Evolutionary conservation across 805 yeast species (phyloP).

Genomic region (Lachancea meyersii): DNA sequence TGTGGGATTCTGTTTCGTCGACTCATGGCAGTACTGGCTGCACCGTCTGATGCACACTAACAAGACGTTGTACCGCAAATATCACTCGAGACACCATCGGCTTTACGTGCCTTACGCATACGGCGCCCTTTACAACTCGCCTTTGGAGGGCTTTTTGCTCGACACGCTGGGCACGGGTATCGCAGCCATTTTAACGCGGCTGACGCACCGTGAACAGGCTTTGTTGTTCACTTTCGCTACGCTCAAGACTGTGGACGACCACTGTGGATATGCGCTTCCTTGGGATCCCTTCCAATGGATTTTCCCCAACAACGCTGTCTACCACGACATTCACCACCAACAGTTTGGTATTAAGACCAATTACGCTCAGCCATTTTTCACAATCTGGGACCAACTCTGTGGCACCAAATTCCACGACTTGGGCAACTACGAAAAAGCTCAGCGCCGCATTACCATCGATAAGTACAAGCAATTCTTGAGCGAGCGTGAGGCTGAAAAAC

Average conservation of each 20-base stretch:
- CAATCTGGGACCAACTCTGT: constrained; percentile 77
- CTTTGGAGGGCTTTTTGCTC: constrained; percentile 85
- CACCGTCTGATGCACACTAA: constrained; percentile 87
- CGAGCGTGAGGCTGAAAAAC: constrained; percentile 34
- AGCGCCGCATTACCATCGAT: constrained; percentile 59
- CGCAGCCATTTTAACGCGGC: constrained; percentile 54
- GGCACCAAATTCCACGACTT: constrained; percentile 67
- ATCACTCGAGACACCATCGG: constrained; percentile 93
- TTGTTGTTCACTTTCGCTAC: constrained; percentile 81
- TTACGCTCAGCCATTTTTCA: constrained; percentile 93
- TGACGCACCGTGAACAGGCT: constrained; percentile 72
- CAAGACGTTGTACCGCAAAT: constrained; percentile 64
- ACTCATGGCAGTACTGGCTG: constrained; percentile 91
- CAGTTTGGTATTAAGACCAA: constrained; percentile 89
- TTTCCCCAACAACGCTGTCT: constrained; percentile 92
- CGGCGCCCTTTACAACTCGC: constrained; percentile 93
- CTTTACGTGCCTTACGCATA: constrained; percentile 93
- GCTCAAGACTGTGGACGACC: constrained; percentile 95
- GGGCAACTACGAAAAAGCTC: constrained; percentile 58
- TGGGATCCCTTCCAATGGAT: constrained; percentile 82
- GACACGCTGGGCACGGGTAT: constrained; percentile 92
- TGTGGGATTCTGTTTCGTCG: constrained; percentile 68
- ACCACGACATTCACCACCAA: constrained; percentile 97
- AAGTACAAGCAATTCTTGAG: constrained; percentile 54
- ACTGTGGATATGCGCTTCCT: constrained; percentile 95